Evolutionary conservation across 176 grass and related monocot species (phyloP).

Genomic region (Hyparrhenia diplandra): DNA sequence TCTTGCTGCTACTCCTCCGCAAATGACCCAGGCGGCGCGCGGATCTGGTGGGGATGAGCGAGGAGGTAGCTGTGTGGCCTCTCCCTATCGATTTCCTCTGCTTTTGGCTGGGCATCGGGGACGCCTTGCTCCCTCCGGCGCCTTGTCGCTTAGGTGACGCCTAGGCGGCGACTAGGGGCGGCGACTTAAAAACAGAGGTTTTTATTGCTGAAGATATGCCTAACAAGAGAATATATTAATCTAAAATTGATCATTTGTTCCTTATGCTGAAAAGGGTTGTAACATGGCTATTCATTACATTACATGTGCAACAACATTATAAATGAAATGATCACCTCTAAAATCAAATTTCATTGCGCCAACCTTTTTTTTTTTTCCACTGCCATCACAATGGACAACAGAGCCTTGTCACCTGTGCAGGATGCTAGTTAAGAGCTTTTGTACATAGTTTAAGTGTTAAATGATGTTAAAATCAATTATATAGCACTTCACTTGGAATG

Average conservation of each 20-base stretch:
- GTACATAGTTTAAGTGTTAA: background rate
- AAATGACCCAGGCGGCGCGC: too few species aligned
- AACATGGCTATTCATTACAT: background rate
- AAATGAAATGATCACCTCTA: background rate
- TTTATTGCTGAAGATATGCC: constrained; percentile 11
- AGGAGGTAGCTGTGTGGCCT: too few species aligned
- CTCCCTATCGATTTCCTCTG: too few species aligned
- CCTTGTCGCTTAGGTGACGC: too few species aligned
- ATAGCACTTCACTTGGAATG: background rate
- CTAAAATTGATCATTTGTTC: background rate
- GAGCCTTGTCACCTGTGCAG: background rate
- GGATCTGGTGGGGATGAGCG: too few species aligned
- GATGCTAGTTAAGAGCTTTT: background rate
- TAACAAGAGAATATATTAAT: background rate
- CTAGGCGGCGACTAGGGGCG: too few species aligned
- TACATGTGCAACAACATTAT: background rate
- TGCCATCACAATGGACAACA: background rate
- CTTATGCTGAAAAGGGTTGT: background rate
- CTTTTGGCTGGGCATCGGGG: too few species aligned
- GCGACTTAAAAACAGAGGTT: too few species aligned
- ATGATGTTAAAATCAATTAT: background rate
- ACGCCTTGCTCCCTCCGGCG: too few species aligned
- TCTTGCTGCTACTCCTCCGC: too few species aligned
- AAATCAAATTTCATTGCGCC: background rate
- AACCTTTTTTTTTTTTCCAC: constrained; percentile 2